A percentile compares a stretch with the other conserved stretches of the same genome.
phyloP scores from a whole-genome alignment of 1,284 basidiomycete genomes.

The Rugosomyces carneus region DNA sequence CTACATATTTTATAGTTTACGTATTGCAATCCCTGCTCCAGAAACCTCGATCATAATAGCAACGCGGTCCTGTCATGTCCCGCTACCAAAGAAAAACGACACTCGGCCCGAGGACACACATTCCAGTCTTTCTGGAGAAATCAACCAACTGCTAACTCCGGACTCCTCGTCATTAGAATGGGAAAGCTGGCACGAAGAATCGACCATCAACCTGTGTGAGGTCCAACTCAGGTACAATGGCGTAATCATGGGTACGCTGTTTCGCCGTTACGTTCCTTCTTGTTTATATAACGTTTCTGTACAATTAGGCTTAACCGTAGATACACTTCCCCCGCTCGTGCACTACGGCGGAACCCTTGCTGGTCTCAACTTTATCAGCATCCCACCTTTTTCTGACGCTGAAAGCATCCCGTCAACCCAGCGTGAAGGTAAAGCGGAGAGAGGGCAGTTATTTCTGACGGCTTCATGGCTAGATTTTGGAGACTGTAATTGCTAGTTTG shows the following conservation, averaged over 20 bases:
- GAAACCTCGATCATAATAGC: slow-evolving; percentile 61
- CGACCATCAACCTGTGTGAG: slow-evolving; percentile 55
- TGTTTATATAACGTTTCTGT: slow-evolving; percentile 4
- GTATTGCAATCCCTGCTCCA: slow-evolving; percentile 22
- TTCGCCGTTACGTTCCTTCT: not conserved
- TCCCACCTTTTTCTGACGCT: slow-evolving; percentile 17
- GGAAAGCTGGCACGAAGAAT: slow-evolving; percentile 59
- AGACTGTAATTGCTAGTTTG: slow-evolving; percentile 42
- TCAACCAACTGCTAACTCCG: slow-evolving; percentile 27
- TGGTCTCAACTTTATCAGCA: slow-evolving; percentile 40
- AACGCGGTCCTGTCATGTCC: slow-evolving; percentile 48
- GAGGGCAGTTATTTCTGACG: slow-evolving; percentile 39
- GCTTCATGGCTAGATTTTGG: slow-evolving; percentile 52
- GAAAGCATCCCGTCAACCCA: slow-evolving; percentile 11
- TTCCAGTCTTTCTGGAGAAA: slow-evolving; percentile 36
- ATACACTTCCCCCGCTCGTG: slow-evolving; percentile 39
- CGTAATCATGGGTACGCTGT: slow-evolving; percentile 31
- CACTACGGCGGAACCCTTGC: slow-evolving; percentile 32
- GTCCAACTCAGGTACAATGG: slow-evolving; percentile 47
- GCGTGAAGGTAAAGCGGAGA: slow-evolving; percentile 20
- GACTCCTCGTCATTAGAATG: slow-evolving; percentile 38
- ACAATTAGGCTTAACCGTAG: slow-evolving; percentile 32
- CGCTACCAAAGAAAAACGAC: slow-evolving; percentile 28
- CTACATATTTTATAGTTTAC: not conserved
- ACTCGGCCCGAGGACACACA: slow-evolving; percentile 25